Conservation (phyloP, 2,329 filamentous ascomycete genomes). For the Exophiala aquamarina region DNA sequence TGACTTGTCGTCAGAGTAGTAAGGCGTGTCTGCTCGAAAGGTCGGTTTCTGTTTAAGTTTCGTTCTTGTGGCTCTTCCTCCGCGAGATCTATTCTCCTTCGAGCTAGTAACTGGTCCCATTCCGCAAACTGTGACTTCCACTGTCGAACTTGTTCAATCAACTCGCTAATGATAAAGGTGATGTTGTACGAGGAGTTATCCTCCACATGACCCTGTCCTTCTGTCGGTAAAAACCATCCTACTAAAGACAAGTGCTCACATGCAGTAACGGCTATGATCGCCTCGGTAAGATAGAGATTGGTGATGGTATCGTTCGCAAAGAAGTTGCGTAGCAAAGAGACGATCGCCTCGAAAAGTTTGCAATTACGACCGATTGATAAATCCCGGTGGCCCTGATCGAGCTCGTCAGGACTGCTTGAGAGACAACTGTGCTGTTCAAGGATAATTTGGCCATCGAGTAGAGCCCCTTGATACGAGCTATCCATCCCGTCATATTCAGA, state of each 20-base stretch:
- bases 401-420: slow-evolving; percentile 34
- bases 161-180: slow-evolving; percentile 57
- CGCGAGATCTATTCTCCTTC: slow-evolving; percentile 60
- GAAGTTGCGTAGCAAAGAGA: slow-evolving; percentile 70
- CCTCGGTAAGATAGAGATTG: slow-evolving; percentile 83
- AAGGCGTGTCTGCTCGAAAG: not conserved
- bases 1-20: not conserved
- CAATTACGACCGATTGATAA: slow-evolving; percentile 22
- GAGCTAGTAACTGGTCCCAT: slow-evolving; percentile 69
- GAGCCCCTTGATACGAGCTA: slow-evolving; percentile 44
- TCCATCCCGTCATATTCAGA: slow-evolving; percentile 39
- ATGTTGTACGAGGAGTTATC: slow-evolving; percentile 39
- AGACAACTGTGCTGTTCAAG: slow-evolving; percentile 30
- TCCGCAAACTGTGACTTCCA: slow-evolving; percentile 67
- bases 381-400: slow-evolving; percentile 47
- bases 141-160: slow-evolving; percentile 62
- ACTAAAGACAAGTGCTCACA: slow-evolving; percentile 85
- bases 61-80: slow-evolving; percentile 13
- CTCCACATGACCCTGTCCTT: slow-evolving; percentile 38
- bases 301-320: slow-evolving; percentile 89
- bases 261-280: slow-evolving; percentile 75
- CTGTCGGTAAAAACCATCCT: slow-evolving; percentile 72
- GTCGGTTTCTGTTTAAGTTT: not conserved
- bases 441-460: slow-evolving; percentile 35
- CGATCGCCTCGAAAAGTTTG: slow-evolving; percentile 50